Percentiles rank a stretch among this genome's conserved stretches.
These are phyloP conservation scores for Pythium diclinum DNA, from an alignment of 352 stramenopile genomes.

Conservation along the genomic window DNA sequence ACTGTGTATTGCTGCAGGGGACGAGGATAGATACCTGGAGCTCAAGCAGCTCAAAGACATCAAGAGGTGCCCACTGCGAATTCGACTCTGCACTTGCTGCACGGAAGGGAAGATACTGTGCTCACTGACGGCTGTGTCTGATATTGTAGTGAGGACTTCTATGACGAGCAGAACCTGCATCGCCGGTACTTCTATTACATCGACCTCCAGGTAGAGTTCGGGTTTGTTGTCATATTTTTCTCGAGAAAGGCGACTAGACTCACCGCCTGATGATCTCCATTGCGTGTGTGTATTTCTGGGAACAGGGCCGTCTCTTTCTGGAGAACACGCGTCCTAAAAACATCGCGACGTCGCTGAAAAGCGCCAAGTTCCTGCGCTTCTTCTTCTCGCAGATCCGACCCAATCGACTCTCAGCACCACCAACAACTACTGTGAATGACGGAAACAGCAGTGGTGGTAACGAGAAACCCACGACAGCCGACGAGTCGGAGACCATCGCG, in stretches of 20 bases:
- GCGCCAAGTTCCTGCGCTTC: slow-evolving; percentile 76
- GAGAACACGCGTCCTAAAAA: slow-evolving; percentile 83
- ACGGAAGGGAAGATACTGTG: no score
- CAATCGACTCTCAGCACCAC: slow-evolving; percentile 22
- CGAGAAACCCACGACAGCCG: background rate
- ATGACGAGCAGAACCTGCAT: slow-evolving; percentile 55
- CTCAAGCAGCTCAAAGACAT: slow-evolving; percentile 76
- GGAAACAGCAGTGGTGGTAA: background rate
- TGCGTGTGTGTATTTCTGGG: background rate
- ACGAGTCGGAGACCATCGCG: slow-evolving; percentile 22
- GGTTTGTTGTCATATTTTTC: background rate
- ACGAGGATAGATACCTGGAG: slow-evolving; percentile 75
- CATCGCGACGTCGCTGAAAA: slow-evolving; percentile 82
- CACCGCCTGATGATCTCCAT: no score
- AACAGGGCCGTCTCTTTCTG: slow-evolving; percentile 64
- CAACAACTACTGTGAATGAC: no score
- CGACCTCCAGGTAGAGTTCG: slow-evolving; percentile 54
- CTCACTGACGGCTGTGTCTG: background rate
- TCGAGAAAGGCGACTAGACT: no score
- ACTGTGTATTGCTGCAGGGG: slow-evolving; percentile 5
- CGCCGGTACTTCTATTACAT: slow-evolving; percentile 85
- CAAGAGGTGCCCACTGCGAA: slow-evolving; percentile 77
- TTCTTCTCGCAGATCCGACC: slow-evolving; percentile 71
- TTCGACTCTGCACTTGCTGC: no score
- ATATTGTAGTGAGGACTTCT: slow-evolving; percentile 58